Base-by-base conservation (phyloP, 2,329 filamentous ascomycete species). In the Aspergillus sp. region DNA sequence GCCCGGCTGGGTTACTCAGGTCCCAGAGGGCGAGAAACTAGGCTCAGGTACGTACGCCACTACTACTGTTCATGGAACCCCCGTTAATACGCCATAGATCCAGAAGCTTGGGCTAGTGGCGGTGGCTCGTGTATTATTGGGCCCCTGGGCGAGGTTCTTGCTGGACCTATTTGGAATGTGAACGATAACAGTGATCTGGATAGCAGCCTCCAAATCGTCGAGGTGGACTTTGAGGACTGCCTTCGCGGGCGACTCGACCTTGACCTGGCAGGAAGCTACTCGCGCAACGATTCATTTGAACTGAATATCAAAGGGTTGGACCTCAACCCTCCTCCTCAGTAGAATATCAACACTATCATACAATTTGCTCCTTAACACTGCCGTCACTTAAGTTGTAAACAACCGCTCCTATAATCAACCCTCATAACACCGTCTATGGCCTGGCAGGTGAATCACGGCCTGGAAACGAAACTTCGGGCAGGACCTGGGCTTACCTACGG, bases 141-240 rank as follows among this genome's bases (percentile, higher is more conserved):
- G 9, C 92, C 93, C 0, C 80, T 89, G 42, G 93, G 93, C 0
- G 84, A 93, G n/a, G 85, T 93, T 0, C 75, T 96, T 1, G 86
- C 86, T 1, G 91, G 89, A 0, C 93, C 93, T 0, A 79, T 95
- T 58, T 96, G 92, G 92, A 90, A 96, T 42, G 70, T 72, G 2
- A 71, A 66, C n/a, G 68, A 70, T 3, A 68, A 74, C 12, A 54
- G 51, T 15, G 71, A 73, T 54, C 56, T 54, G 7, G 54, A 65
- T 58, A 74, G 79, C 15, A 49, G 45, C 9, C 37, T 46, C 87
- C 93, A 54, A 78, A 88, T 15, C 48, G 55, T 80, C 85, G 90
- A 95, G 62, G 87, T 93, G 3, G 91, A 97, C 68, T 88, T 97
- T 67, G 89, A 96, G 48, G 91, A 96, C 64, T 96, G 93, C 66